These are phyloP conservation scores for Aspergillus floridensis DNA, from an alignment of 2,329 filamentous ascomycete species.

Conservation along the genomic window DNA sequence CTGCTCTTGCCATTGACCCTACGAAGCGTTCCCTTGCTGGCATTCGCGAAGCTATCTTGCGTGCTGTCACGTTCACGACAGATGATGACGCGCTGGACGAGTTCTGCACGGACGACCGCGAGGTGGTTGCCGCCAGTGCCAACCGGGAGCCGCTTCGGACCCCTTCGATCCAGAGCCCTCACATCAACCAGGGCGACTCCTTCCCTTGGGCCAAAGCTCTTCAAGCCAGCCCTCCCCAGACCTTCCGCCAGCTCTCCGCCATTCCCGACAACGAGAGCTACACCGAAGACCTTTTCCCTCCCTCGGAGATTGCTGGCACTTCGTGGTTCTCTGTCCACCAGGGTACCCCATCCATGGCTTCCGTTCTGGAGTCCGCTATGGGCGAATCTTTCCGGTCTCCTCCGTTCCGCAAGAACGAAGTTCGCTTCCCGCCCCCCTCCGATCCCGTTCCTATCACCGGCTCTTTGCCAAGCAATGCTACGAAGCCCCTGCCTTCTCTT, in stretches of 20 bases:
- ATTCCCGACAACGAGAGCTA: constrained; percentile 79
- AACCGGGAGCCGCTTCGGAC: constrained; percentile 95
- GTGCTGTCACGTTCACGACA: constrained; percentile 86
- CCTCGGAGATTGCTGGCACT: constrained; percentile 61
- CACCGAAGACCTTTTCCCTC: constrained; percentile 79
- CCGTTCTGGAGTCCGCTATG: constrained; percentile 77
- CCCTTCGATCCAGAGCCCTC: constrained; percentile 86
- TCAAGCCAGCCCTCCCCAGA: constrained; percentile 68
- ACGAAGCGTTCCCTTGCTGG: constrained; percentile 78
- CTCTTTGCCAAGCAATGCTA: constrained; percentile 65
- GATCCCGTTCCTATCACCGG: constrained; percentile 73
- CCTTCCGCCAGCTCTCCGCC: constrained; percentile 77
- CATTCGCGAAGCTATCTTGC: constrained; percentile 73
- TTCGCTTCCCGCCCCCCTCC: constrained; percentile 49
- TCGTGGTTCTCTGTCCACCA: constrained; percentile 78
- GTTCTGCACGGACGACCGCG: constrained; percentile 80
- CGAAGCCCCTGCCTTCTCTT: constrained; percentile 65
- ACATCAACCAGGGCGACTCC: constrained; percentile 69
- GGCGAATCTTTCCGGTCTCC: constrained; percentile 78
- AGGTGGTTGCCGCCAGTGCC: constrained; percentile 72
- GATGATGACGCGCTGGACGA: constrained; percentile 89
- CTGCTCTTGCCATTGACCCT: constrained; percentile 89
- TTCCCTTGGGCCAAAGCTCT: constrained; percentile 96
- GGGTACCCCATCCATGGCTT: constrained; percentile 78
- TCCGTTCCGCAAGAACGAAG: constrained; percentile 47